Evolutionary conservation across 352 stramenopile species (phyloP), one percentile per base, ranked within the genome.

Genomic region (Blastocystis sp.): DNA sequence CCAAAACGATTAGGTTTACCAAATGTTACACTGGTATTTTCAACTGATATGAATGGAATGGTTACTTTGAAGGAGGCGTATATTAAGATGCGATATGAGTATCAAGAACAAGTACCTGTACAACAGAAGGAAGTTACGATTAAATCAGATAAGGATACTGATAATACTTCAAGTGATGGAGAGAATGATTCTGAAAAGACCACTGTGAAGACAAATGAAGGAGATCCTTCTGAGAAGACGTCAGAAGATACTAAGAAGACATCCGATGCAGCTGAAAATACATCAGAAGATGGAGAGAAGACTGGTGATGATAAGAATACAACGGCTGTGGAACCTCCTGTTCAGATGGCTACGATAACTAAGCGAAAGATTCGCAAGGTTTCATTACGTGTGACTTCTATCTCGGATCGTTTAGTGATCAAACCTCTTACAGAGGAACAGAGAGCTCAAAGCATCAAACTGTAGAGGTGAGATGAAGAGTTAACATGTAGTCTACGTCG

Each of bases 1-100:
- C 92, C 95, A 56, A 96, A 97, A 89, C 92, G 93, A 56, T 88
- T 96, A 1, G 91, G 89, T 7, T 92, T 92, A 59, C 95, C 95
- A 14, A 98, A 98, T 90, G 91, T 98, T 0, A 95, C 93, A 5
- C 88, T 98, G 12, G 94, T 94, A 71, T 98, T 98, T 88, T 91
- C 95, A 88, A 89, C 98, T 52, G 94, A 95, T 87, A 91, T 89
- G 24, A 97, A 94, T 86, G 95, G 95, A 51, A 94, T 97, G 65
- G 92, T 92, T 21, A 88, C 91, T 39, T 92, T 98, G 52, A 89
- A 93, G 16, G 94, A 98, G 88, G 95, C 94, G 29, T 93, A 91
- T 24, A 90, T 97, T 32, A 94, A 89, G 77, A 42, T 88, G 43
- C 80, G 59, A 7, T 77, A 92, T 69, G 90, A 93, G 75, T 92